Evolutionary conservation across 139 green algal genomes (phyloP).

Genomic region (Chlamydomonas sp.): DNA sequence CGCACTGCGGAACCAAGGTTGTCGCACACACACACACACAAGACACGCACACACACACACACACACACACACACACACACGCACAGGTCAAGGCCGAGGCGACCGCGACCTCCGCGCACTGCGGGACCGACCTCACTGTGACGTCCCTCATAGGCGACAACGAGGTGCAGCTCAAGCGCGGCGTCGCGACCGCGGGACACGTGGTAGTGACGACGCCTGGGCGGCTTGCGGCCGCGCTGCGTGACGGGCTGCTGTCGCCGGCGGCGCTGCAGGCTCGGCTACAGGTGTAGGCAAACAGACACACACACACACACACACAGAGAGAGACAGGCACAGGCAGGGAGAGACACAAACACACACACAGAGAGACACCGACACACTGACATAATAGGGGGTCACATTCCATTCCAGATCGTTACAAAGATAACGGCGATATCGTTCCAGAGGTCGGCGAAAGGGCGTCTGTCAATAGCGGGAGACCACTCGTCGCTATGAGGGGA

Average conservation of each 20-base stretch:
- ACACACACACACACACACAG: background rate
- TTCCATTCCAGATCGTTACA: no score
- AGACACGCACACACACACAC: background rate
- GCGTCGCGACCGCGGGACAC: constrained; percentile 45
- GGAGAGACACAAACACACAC: background rate
- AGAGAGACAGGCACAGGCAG: background rate
- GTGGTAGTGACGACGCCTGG: constrained; percentile 78
- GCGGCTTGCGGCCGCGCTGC: constrained; percentile 41
- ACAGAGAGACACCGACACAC: constrained; percentile 7
- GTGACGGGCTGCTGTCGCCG: constrained; percentile 43
- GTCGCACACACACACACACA: no score
- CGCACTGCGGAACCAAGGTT: background rate
- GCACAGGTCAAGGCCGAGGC: constrained; percentile 36
- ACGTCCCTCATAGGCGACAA: constrained; percentile 36
- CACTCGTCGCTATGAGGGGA: no score
- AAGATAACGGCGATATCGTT: no score
- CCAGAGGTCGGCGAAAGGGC: no score
- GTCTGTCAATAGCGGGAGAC: no score
- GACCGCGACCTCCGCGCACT: constrained; percentile 24
- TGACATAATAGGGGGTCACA: constrained; percentile 17
- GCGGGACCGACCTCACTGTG: constrained; percentile 30
- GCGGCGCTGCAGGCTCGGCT: constrained; percentile 9
- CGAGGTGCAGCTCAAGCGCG: constrained; percentile 31
- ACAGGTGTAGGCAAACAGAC: background rate
- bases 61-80: background rate